These are phyloP conservation scores for Aspergillus sp. DNA, from an alignment of 2,329 filamentous ascomycete species.

Conservation along the genomic window DNA sequence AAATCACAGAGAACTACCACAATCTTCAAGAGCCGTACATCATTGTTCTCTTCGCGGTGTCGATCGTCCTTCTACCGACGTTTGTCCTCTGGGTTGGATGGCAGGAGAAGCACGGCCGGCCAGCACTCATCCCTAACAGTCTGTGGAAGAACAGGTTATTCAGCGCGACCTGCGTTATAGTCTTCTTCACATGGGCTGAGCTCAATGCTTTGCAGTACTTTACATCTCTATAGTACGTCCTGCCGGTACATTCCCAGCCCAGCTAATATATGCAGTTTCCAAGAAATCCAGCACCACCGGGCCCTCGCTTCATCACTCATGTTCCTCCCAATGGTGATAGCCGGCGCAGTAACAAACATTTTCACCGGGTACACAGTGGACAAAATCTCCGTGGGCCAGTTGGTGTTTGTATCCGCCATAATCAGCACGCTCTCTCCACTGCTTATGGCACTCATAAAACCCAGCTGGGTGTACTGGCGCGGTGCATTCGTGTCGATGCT, in stretches of 20 bases:
- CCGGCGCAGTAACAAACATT: conserved; percentile 40
- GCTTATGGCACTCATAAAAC: conserved; percentile 48
- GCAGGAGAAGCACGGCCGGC: conserved; percentile 46
- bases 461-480: conserved; percentile 50
- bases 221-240: conserved; percentile 7
- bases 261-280: conserved; percentile 38
- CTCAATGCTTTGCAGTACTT: conserved; percentile 47
- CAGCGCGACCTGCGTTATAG: conserved; percentile 54
- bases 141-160: conserved; percentile 62
- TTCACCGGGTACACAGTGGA: conserved; percentile 50
- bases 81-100: conserved; percentile 58
- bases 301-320: conserved; percentile 47
- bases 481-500: conserved; percentile 46
- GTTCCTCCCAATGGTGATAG: conserved; percentile 48
- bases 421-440: conserved; percentile 42
- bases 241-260: no score
- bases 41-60: conserved; percentile 49
- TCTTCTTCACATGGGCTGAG: conserved; percentile 49
- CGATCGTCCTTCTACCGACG: conserved; percentile 43
- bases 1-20: conserved; percentile 9
- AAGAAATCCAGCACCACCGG: conserved; percentile 49
- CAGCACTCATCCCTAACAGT: conserved; percentile 62
- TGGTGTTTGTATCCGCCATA: conserved; percentile 39
- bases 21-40: conserved; percentile 32
- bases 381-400: conserved; percentile 43